Conservation (phyloP, 257 asterid genomes). For the Salvia miltiorrhiza region DNA sequence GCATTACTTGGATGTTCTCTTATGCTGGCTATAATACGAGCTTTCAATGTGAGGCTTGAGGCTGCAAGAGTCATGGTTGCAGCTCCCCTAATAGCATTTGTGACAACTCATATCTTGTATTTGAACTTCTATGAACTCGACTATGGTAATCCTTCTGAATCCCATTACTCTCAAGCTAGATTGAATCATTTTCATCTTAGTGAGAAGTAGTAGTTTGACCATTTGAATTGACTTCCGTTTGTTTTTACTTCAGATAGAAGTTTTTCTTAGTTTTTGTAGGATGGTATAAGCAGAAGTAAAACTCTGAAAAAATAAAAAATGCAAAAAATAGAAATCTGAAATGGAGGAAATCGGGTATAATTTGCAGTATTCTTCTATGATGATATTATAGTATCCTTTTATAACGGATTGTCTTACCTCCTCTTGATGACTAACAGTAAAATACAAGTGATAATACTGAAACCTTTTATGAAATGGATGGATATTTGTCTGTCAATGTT, state of each 20-base stretch:
- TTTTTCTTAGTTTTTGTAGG: background rate
- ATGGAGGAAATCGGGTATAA: background rate
- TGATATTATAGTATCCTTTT: background rate
- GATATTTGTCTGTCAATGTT: background rate
- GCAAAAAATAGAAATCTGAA: constrained; percentile 9
- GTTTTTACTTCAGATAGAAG: background rate
- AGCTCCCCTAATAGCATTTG: too few relatives aligned
- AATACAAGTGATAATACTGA: too few relatives aligned
- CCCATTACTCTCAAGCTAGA: background rate
- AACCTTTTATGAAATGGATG: background rate
- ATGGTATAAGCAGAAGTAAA: background rate
- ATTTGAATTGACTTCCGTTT: background rate
- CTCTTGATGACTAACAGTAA: background rate
- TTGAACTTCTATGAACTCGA: too few relatives aligned
- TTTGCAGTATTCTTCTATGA: background rate
- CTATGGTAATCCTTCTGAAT: too few relatives aligned
- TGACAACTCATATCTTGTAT: too few relatives aligned
- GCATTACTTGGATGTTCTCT: too few relatives aligned
- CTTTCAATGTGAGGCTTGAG: too few relatives aligned
- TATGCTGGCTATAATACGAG: too few relatives aligned
- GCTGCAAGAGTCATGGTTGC: too few relatives aligned
- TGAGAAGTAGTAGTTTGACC: background rate
- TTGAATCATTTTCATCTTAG: background rate
- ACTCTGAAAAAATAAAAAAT: too few relatives aligned
- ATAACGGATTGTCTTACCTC: background rate